A percentile compares a stretch with the other conserved stretches of the same genome.
phyloP scores from a whole-genome alignment of 345 rosid species.

The Theobroma cacao region DNA sequence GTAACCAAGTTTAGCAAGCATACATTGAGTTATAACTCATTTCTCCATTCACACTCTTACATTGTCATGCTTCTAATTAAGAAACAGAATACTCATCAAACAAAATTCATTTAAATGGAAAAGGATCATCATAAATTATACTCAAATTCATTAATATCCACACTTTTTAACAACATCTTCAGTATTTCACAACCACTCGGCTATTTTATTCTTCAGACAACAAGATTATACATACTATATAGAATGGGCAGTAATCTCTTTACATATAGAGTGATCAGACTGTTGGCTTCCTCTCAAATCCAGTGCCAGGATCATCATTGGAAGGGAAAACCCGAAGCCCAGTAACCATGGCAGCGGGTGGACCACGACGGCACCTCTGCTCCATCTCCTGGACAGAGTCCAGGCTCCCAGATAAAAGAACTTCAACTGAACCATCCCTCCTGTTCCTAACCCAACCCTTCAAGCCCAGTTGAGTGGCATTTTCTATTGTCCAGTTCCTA shows the following conservation, averaged over 20 bases:
- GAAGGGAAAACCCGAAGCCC: slow-evolving; percentile 73
- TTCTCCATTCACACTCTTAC: not conserved
- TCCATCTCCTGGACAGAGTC: slow-evolving; percentile 75
- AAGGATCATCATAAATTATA: not conserved
- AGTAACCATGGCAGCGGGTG: slow-evolving; percentile 68
- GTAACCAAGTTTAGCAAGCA: not conserved
- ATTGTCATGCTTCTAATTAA: not conserved
- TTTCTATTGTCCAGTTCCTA: slow-evolving; percentile 82
- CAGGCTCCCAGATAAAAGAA: slow-evolving; percentile 66
- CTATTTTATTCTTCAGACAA: not conserved
- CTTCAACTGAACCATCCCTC: slow-evolving; percentile 89
- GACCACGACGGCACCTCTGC: slow-evolving; percentile 86
- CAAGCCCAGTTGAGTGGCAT: slow-evolving; percentile 67
- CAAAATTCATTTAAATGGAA: not conserved
- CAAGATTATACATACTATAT: slow-evolving; percentile 15
- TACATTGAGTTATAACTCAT: not conserved
- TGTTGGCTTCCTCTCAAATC: slow-evolving; percentile 60
- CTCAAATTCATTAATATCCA: not conserved
- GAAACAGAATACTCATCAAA: not conserved
- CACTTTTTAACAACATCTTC: not conserved
- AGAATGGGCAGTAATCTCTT: not conserved
- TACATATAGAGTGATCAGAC: slow-evolving; percentile 33
- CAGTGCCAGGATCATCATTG: slow-evolving; percentile 60
- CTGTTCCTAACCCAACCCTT: slow-evolving; percentile 92
- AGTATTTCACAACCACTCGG: not conserved